Conservation (phyloP, 176 grass and related monocot species). For the Saccharum spontaneum region DNA sequence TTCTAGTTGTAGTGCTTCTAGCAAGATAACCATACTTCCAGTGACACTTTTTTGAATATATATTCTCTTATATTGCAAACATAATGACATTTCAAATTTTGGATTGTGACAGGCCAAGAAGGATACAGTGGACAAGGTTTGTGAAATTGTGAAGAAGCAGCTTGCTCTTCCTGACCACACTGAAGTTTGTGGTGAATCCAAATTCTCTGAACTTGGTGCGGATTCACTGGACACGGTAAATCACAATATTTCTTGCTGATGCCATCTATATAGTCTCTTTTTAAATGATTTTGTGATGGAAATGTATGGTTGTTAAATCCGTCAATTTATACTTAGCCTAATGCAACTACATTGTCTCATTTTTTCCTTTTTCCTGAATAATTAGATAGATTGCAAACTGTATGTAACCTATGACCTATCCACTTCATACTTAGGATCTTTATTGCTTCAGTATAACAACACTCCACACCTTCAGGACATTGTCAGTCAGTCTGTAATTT, state of each 20-base stretch:
- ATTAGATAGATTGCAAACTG: not conserved
- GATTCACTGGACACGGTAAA: conserved; percentile 72
- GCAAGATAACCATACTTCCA: not conserved
- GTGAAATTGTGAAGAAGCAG: conserved; percentile 69
- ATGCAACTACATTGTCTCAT: not conserved
- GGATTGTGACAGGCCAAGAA: conserved; percentile 44
- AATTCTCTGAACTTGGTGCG: conserved; percentile 63
- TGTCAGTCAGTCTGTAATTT: not conserved
- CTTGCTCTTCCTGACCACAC: conserved; percentile 50
- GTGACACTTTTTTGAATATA: not conserved
- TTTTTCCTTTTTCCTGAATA: not conserved
- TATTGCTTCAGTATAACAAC: not conserved
- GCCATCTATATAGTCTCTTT: not conserved
- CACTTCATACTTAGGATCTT: not conserved
- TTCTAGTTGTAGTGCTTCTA: not conserved
- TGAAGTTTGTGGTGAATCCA: conserved; percentile 42
- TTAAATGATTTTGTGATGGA: not conserved
- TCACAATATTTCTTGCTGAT: not conserved
- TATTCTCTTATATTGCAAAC: not conserved
- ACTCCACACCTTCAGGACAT: not conserved
- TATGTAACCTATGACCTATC: not conserved
- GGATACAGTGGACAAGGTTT: conserved; percentile 62
- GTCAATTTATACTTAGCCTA: not conserved
- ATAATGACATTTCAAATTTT: not conserved
- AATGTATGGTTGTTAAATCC: not conserved